Percentiles rank a stretch among this genome's conserved stretches.
Evolutionary conservation across 768 basidiomycete genomes (phyloP).

Genomic region (Lactarius hatsudake): DNA sequence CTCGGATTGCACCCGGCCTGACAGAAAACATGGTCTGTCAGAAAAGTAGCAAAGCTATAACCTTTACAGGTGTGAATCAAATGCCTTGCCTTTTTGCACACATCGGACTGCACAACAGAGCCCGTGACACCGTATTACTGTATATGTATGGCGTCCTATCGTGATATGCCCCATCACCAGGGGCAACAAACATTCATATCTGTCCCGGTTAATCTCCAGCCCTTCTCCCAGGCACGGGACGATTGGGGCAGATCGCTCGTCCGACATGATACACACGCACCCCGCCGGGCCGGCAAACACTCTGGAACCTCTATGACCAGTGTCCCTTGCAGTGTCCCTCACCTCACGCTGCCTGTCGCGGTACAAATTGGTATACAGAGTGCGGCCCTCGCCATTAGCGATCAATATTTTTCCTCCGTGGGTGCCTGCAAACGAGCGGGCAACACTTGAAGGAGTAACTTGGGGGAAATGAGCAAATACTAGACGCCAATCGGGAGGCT

Average conservation of each 20-base stretch:
- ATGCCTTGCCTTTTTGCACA: background rate
- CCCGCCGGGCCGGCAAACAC: background rate
- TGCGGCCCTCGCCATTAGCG: background rate
- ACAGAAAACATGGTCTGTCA: background rate
- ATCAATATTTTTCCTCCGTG: background rate
- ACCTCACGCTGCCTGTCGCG: background rate
- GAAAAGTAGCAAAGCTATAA: background rate
- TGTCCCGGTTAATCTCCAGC: conserved; percentile 12
- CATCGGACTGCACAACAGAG: background rate
- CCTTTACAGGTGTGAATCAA: background rate
- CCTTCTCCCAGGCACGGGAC: background rate
- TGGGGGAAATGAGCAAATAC: no score
- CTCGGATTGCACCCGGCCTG: background rate
- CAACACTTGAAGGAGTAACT: background rate
- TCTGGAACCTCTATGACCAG: background rate
- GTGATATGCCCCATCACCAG: conserved; percentile 8
- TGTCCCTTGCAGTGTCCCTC: no score
- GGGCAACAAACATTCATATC: background rate
- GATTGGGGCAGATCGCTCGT: background rate
- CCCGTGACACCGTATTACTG: background rate
- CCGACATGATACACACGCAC: background rate
- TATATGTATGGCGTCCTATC: background rate
- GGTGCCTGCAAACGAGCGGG: background rate
- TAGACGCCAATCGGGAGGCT: background rate
- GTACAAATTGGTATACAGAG: background rate